Evolutionary conservation across 75 land plant species (phyloP).

Genomic region (Chamaecyparis obtusa): DNA sequence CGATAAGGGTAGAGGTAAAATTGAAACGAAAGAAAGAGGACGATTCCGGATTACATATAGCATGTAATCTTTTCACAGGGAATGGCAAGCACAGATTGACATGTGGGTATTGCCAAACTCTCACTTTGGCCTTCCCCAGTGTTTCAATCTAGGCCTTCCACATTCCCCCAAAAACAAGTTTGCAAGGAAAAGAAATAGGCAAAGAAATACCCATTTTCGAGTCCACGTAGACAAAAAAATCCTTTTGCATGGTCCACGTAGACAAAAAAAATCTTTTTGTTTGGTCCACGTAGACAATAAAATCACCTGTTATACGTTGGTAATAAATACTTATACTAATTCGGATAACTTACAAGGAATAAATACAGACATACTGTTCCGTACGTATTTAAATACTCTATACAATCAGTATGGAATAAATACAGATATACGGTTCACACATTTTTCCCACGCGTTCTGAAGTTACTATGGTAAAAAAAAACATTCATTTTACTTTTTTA

Average conservation of each 20-base stretch:
- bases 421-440: no score
- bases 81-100: background rate
- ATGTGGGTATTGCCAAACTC: background rate
- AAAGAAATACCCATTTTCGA: no score
- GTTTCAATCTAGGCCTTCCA: background rate
- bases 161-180: background rate
- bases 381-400: background rate
- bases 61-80: background rate
- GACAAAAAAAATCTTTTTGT: no score
- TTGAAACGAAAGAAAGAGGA: background rate
- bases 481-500: background rate
- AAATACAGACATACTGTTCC: background rate
- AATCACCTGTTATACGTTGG: background rate
- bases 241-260: background rate
- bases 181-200: no score
- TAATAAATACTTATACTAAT: no score
- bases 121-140: background rate
- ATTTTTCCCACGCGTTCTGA: no score
- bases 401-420: no score
- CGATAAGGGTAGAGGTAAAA: background rate
- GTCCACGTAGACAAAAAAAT: no score
- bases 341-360: background rate
- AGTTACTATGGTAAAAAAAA: no score
- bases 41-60: background rate
- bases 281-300: background rate